phyloP scores from a whole-genome alignment of 2,329 filamentous ascomycete species.

The Beauveria pseudobassiana region DNA sequence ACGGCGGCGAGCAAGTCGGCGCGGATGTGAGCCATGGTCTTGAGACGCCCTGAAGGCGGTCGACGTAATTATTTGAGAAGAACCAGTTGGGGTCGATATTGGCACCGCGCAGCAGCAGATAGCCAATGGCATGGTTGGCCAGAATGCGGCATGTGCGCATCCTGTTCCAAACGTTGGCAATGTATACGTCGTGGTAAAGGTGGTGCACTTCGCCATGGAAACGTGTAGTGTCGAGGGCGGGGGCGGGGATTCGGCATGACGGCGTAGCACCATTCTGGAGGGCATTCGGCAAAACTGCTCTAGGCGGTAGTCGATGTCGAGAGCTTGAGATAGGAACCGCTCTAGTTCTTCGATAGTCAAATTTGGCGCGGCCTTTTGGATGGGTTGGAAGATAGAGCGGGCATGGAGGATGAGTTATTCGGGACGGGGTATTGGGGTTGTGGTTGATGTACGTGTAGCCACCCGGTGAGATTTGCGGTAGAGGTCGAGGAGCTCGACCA shows the following conservation, averaged over 20 bases:
- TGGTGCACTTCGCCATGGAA: slow-evolving; percentile 8
- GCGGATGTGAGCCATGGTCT: slow-evolving; percentile 7
- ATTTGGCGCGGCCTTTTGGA: slow-evolving; percentile 1
- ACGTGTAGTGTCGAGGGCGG: background rate
- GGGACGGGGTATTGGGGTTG: background rate
- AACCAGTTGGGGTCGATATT: slow-evolving; percentile 12
- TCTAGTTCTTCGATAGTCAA: slow-evolving; percentile 9
- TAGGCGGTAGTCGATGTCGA: slow-evolving; percentile 11
- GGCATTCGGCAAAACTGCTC: slow-evolving; percentile 9
- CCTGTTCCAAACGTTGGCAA: slow-evolving; percentile 12
- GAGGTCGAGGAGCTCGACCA: slow-evolving; percentile 11
- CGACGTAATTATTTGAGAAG: slow-evolving; percentile 11
- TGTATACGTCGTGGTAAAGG: slow-evolving; percentile 10
- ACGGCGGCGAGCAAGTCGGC: slow-evolving; percentile 8
- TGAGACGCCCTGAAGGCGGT: slow-evolving; percentile 9
- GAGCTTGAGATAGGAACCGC: slow-evolving; percentile 9
- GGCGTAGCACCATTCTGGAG: slow-evolving; percentile 9
- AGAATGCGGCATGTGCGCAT: slow-evolving; percentile 11
- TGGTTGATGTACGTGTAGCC: slow-evolving; percentile 9
- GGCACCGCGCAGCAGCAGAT: slow-evolving; percentile 9
- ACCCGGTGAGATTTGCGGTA: slow-evolving; percentile 11
- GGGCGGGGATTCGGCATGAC: slow-evolving; percentile 2
- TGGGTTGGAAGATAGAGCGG: background rate
- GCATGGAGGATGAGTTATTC: background rate
- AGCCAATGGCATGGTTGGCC: slow-evolving; percentile 10